Conservation (phyloP, 2,329 filamentous ascomycete genomes). For the Sclerotinia sclerotiorum region DNA sequence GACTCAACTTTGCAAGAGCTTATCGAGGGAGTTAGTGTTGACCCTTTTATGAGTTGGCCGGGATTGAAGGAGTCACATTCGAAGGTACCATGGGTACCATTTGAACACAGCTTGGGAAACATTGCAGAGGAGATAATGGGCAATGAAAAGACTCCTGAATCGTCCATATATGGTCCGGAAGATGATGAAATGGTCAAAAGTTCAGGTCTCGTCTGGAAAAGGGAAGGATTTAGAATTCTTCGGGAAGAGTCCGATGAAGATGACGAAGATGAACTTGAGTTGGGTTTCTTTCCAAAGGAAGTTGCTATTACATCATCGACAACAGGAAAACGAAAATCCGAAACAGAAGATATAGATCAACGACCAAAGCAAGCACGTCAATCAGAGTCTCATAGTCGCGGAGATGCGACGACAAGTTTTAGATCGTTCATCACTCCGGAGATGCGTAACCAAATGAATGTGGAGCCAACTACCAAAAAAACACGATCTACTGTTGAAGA, state of each 20-base stretch:
- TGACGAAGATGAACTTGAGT: constrained; percentile 43
- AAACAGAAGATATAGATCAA: constrained; percentile 26
- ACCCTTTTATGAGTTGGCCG: constrained; percentile 44
- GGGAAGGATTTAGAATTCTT: constrained; percentile 48
- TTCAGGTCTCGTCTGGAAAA: constrained; percentile 49
- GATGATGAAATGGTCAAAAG: constrained; percentile 42
- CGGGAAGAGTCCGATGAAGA: constrained; percentile 38
- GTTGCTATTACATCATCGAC: constrained; percentile 42
- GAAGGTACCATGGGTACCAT: constrained; percentile 49
- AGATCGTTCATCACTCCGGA: neutral
- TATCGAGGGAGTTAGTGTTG: constrained; percentile 32
- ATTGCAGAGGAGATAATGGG: constrained; percentile 45
- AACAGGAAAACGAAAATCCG: constrained; percentile 44
- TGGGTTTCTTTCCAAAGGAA: constrained; percentile 29
- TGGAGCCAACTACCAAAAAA: constrained; percentile 22
- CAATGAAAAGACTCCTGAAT: constrained; percentile 42
- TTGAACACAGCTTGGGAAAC: constrained; percentile 41
- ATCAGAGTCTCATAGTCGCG: neutral
- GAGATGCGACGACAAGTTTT: neutral
- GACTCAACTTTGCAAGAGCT: constrained; percentile 40
- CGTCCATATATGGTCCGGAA: constrained; percentile 40
- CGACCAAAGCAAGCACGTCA: neutral
- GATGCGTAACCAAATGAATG: constrained; percentile 7
- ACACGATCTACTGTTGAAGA: constrained; percentile 30
- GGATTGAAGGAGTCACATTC: constrained; percentile 43